A percentile compares a stretch with the other conserved stretches of the same genome.
phyloP scores from a whole-genome alignment of 768 basidiomycete species.

The Lentinus tigrinus region DNA sequence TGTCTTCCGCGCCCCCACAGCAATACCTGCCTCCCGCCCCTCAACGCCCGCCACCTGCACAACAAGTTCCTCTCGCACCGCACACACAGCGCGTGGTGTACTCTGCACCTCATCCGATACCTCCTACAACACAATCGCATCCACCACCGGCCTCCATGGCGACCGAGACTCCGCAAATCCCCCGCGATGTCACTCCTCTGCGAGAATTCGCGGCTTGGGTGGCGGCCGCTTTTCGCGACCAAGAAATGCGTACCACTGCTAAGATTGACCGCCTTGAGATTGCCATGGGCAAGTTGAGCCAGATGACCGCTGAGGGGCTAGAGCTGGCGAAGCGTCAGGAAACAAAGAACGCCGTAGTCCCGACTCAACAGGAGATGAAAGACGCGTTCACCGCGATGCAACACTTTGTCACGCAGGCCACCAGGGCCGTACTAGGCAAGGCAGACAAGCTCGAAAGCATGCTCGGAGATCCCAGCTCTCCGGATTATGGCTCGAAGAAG shows the following conservation, averaged over 20 bases:
- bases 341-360: neutral
- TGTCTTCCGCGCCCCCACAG: too few species aligned
- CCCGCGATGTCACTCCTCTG: neutral
- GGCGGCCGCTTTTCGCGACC: too few species aligned
- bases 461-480: neutral
- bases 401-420: neutral
- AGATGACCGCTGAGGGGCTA: neutral
- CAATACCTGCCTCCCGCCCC: too few species aligned
- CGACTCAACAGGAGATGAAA: neutral
- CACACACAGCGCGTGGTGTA: neutral
- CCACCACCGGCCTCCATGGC: neutral
- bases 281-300: neutral
- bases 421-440: neutral
- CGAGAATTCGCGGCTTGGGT: neutral
- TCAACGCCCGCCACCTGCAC: neutral
- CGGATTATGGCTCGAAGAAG: neutral
- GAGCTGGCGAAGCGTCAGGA: constrained; percentile 3
- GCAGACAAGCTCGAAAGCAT: neutral
- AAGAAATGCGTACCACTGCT: neutral
- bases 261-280: constrained; percentile 1
- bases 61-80: neutral
- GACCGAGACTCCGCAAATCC: neutral
- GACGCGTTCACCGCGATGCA: constrained; percentile 2
- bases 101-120: neutral
- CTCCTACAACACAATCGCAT: neutral